Evolutionary conservation across 768 basidiomycete species (phyloP), one percentile per base, ranked within the genome.

Genomic region (Mycena polygramma): DNA sequence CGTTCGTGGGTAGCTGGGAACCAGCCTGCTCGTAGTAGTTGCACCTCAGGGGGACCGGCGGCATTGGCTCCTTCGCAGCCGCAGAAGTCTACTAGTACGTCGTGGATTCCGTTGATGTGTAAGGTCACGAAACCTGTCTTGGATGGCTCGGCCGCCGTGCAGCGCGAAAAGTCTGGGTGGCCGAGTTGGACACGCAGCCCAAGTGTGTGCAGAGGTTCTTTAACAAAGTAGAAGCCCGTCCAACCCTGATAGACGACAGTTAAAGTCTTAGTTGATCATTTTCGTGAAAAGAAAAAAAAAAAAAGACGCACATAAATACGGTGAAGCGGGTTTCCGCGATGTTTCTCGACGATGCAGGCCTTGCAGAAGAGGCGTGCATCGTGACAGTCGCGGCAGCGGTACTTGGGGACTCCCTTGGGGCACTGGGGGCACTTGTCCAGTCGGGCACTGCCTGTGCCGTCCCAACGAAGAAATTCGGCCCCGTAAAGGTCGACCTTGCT

Each of bases 121-220:
- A 64, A 13, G 0, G 55, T 53, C 1, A 52, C 37, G 26, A 65
- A 65, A 2, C 22, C 2, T 2, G 2, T 10, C 36, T 35, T 0
- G 15, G 54, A 14, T 4, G 54, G 82, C 0, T 17, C 13, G 26
- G 41, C 54, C 1, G 15, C 26, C 0, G 2, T n/a, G 22, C 63
- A 65, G 15, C 20, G 35, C 35, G 0, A 26, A 10, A 9, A n/a
- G n/a, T n/a, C n/a, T n/a, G n/a, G n/a, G n/a, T 65, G 63, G 1
- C 63, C 55, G 4, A 65, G 22, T 24, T 49, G 54, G 0, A 49
- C 30, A 2, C 20, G 13, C 24, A 57, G 7, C 1, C 63, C 63
- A 2, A 64, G 20, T 2, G 20, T n/a, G n/a, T n/a, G n/a, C n/a
- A n/a, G n/a, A n/a, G n/a, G n/a, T n/a, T n/a, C n/a, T n/a, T n/a